Base-by-base conservation (phyloP, 2,329 filamentous ascomycete genomes). In the Sporothrix schenckii region DNA sequence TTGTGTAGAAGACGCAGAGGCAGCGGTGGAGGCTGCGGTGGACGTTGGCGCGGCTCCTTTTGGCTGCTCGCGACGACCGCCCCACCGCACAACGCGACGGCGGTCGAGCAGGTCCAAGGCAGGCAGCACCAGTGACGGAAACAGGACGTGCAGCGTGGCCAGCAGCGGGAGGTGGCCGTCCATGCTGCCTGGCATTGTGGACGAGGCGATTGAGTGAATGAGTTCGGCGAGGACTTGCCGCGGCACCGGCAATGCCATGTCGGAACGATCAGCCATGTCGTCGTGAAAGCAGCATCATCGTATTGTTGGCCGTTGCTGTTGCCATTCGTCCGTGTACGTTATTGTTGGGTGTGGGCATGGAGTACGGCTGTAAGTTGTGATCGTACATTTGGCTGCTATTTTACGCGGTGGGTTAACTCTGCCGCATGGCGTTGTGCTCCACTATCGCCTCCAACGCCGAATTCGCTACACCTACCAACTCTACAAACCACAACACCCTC, bases 81-180 rank as follows among this genome's bases (percentile, higher is more conserved):
- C 89, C 66, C 68, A 79, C 1, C 88, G 84, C 6, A 84, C 88
- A 47, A 97, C 87, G 0, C 95, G 86, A 2, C 85, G 82, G 34
- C 92, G 87, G 79, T 99, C 95, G 0, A 99, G 84, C 0, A 98
- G 84, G 79, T 98, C 94, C 2, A 99, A 84, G 0, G 94, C 93
- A 2, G 93, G 92, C 0, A 97, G 88, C 1, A 97, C 81, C 69
- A 93, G 86, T 73, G 88, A 87, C 0, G 93, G 93, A 76, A 96
- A 96, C 16, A 97, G 82, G 47, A 93, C 91, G 80, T 97, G 94
- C 0, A 97, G 86, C 0, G 92, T 93, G 1, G 93, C 82, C n/a
- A 97, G 82, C 19, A 91, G 81, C 65, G 86, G 83, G 0, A 84
- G 81, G 71, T 82, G 78, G n/a, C 80, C 74, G 0, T 77, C 74